Conservation (phyloP, 1,284 basidiomycete genomes). For the Trichosporon sp. region DNA sequence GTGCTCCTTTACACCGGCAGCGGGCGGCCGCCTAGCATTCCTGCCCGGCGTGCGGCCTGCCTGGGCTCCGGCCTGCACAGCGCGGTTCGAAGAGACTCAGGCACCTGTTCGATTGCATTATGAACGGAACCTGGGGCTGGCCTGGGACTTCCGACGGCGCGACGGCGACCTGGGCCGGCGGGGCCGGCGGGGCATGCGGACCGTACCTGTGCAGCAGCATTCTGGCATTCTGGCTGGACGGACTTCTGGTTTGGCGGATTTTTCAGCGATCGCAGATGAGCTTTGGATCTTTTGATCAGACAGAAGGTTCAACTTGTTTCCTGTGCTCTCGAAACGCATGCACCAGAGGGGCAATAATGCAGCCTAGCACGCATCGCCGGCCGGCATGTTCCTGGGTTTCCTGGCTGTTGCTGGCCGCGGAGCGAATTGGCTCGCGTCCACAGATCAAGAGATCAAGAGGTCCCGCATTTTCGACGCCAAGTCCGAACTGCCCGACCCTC, state of each 20-base stretch:
- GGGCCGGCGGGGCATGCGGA: not conserved
- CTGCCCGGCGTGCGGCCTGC: not conserved
- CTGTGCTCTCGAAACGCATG: constrained; percentile 3
- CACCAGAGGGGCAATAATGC: not conserved
- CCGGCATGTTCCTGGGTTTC: not conserved
- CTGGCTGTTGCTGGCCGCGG: not conserved
- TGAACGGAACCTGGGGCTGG: not conserved
- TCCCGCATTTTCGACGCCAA: not conserved
- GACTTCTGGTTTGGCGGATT: not conserved
- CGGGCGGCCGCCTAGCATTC: not conserved
- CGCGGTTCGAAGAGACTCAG: not conserved
- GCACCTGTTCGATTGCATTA: not conserved
- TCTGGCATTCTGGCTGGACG: not conserved
- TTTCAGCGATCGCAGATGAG: not conserved
- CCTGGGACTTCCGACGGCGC: not conserved
- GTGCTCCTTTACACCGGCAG: not conserved
- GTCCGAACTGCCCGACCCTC: constrained; percentile 3
- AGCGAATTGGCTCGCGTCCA: not conserved
- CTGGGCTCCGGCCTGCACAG: not conserved
- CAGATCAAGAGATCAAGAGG: not conserved
- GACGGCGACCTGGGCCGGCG: not conserved
- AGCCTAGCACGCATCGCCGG: not conserved
- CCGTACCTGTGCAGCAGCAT: not conserved
- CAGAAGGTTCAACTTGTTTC: not conserved
- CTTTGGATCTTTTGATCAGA: not conserved